phyloP scores from a whole-genome alignment of 805 yeast species.

The Saccharomycopsis oosterbeekiorum region DNA sequence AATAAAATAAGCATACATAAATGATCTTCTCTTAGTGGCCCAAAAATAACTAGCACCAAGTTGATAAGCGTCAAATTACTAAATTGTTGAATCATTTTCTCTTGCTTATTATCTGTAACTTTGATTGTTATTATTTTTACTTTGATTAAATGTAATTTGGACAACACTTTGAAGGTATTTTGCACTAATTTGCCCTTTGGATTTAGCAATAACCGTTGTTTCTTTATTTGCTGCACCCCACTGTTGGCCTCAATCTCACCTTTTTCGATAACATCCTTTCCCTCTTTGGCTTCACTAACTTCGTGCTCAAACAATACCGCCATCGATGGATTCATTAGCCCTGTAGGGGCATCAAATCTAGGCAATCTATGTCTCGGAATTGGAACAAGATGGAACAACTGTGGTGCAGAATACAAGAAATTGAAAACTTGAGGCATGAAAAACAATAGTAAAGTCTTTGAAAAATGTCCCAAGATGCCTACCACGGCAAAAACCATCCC shows the following conservation, averaged over 20 bases:
- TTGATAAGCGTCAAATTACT: slow-evolving; percentile 87
- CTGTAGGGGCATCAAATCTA: slow-evolving; percentile 53
- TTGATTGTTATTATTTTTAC: slow-evolving; percentile 33
- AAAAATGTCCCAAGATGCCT: slow-evolving; percentile 92
- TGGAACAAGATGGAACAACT: slow-evolving; percentile 73
- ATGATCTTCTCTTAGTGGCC: slow-evolving; percentile 80
- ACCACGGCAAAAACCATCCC: slow-evolving; percentile 99
- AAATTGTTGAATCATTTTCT: slow-evolving; percentile 30
- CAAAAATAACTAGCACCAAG: slow-evolving; percentile 71
- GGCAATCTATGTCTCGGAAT: slow-evolving; percentile 97
- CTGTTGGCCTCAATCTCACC: background rate
- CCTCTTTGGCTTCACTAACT: background rate
- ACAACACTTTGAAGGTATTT: slow-evolving; percentile 36
- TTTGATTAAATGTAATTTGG: slow-evolving; percentile 32
- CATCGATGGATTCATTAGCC: slow-evolving; percentile 65
- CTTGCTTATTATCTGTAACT: slow-evolving; percentile 21
- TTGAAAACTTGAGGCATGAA: slow-evolving; percentile 88
- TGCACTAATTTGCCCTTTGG: slow-evolving; percentile 24
- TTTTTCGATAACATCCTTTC: background rate
- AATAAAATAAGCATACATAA: slow-evolving; percentile 52
- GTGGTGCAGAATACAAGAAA: slow-evolving; percentile 87
- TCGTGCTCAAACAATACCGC: slow-evolving; percentile 28
- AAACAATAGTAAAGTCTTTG: slow-evolving; percentile 80
- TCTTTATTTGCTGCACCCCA: background rate
- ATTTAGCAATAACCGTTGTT: slow-evolving; percentile 15